These are phyloP conservation scores for Fusarium metavorans DNA, from an alignment of 2,329 filamentous ascomycete species.

Conservation along the genomic window DNA sequence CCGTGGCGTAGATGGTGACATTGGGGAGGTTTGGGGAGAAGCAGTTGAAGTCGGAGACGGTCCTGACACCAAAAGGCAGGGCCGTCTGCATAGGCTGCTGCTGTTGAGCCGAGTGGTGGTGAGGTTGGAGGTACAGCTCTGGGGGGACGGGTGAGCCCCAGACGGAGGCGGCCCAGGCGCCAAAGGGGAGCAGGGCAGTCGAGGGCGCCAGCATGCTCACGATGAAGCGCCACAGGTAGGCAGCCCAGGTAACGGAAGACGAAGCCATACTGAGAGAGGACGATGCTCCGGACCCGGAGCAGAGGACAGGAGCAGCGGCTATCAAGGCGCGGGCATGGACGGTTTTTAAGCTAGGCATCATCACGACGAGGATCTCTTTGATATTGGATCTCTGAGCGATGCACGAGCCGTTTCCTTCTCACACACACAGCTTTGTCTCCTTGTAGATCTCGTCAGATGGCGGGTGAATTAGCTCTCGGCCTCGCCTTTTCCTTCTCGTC, in stretches of 20 bases:
- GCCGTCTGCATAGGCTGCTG: constrained; percentile 32
- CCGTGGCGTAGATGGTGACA: constrained; percentile 68
- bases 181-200: constrained; percentile 36
- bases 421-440: neutral
- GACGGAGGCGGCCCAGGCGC: constrained; percentile 42
- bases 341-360: constrained; percentile 43
- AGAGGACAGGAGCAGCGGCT: constrained; percentile 20
- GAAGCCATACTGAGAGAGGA: constrained; percentile 35
- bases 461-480: neutral
- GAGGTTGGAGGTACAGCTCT: constrained; percentile 35
- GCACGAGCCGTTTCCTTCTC: neutral
- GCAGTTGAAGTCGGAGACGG: constrained; percentile 40
- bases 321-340: constrained; percentile 29
- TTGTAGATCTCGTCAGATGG: constrained; percentile 15
- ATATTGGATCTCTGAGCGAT: constrained; percentile 1
- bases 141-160: constrained; percentile 42
- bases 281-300: constrained; percentile 29
- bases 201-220: constrained; percentile 42
- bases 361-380: constrained; percentile 19
- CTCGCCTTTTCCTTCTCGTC: constrained; percentile 25
- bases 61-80: constrained; percentile 8
- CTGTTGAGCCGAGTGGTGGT: constrained; percentile 33
- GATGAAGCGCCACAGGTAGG: constrained; percentile 39
- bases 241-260: constrained; percentile 35
- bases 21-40: constrained; percentile 57